phyloP scores from a whole-genome alignment of 164 flowering plant genomes.

The Piper longum region DNA sequence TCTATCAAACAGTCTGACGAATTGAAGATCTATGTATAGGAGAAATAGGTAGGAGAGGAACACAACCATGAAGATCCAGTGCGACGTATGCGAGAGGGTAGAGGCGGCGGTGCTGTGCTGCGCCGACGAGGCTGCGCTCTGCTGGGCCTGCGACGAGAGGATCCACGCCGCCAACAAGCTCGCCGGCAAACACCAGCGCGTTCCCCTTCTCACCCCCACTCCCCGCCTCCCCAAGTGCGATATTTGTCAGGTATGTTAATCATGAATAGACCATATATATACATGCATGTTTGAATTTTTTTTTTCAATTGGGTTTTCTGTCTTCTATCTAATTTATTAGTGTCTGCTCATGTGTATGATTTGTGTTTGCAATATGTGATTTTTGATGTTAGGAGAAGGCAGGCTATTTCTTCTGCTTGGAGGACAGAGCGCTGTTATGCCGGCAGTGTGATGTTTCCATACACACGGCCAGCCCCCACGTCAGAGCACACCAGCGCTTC shows the following conservation, averaged over 20 bases:
- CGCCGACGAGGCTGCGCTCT: conserved; percentile 93
- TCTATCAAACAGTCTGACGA: no score
- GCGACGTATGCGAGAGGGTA: conserved; percentile 73
- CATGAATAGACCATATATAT: no score
- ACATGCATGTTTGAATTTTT: no score
- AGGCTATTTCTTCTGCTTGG: conserved; percentile 26
- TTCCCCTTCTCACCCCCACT: conserved; percentile 17
- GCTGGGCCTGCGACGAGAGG: conserved; percentile 68
- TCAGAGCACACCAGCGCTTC: conserved; percentile 23
- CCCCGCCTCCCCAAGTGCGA: conserved; percentile 19
- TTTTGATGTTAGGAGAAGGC: conserved; percentile 14
- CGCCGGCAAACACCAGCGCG: conserved; percentile 44
- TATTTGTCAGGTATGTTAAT: conserved; percentile 21
- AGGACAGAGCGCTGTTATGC: conserved; percentile 25
- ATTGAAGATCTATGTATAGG: no score
- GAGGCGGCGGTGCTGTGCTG: conserved; percentile 84
- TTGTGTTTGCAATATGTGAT: not conserved
- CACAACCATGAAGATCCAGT: conserved; percentile 70
- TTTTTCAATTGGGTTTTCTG: no score
- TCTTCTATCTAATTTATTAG: not conserved
- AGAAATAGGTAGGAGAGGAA: no score
- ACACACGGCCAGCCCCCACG: conserved; percentile 14
- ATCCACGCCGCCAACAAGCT: conserved; percentile 93
- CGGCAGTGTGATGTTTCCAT: conserved; percentile 19
- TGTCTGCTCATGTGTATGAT: not conserved